Conservation (phyloP, 2,329 filamentous ascomycete species). For the Colletotrichum cereale region DNA sequence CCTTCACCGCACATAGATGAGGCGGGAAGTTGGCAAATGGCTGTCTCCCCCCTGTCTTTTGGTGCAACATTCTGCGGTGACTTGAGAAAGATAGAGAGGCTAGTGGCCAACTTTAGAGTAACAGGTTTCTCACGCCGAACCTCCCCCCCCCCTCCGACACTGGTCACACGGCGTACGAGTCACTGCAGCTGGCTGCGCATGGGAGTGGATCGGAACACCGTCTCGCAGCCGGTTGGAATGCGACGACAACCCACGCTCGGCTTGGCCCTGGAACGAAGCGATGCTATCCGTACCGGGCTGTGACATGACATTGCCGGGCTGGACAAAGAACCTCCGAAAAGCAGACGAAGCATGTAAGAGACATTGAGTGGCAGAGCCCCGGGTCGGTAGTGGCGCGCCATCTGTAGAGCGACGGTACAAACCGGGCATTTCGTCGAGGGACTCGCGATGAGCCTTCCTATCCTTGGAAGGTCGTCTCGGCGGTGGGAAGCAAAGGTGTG, state of each 20-base stretch:
- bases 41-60: not conserved
- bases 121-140: not conserved
- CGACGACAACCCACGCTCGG: slow-evolving; percentile 12
- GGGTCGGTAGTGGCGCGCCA: slow-evolving; percentile 10
- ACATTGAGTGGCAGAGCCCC: not conserved
- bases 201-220: slow-evolving; percentile 17
- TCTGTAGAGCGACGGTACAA: slow-evolving; percentile 11
- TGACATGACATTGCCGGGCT: slow-evolving; percentile 16
- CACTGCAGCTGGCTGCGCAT: slow-evolving; percentile 36
- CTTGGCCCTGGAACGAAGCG: slow-evolving; percentile 28
- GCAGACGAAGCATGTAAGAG: not conserved
- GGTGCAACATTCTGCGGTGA: not conserved
- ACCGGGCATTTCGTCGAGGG: not conserved
- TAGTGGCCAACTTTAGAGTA: not conserved
- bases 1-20: slow-evolving; percentile 1
- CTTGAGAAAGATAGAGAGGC: not conserved
- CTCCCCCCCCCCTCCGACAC: slow-evolving; percentile 1
- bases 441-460: not conserved
- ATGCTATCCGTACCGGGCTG: slow-evolving; percentile 19
- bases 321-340: not conserved
- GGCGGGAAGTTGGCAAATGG: slow-evolving; percentile 1
- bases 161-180: slow-evolving; percentile 16
- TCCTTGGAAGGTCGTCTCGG: slow-evolving; percentile 30
- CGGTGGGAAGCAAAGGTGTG: slow-evolving; percentile 13
- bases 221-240: slow-evolving; percentile 19